Conservation (phyloP, 2,329 filamentous ascomycete species). For the Alternaria sp. region DNA sequence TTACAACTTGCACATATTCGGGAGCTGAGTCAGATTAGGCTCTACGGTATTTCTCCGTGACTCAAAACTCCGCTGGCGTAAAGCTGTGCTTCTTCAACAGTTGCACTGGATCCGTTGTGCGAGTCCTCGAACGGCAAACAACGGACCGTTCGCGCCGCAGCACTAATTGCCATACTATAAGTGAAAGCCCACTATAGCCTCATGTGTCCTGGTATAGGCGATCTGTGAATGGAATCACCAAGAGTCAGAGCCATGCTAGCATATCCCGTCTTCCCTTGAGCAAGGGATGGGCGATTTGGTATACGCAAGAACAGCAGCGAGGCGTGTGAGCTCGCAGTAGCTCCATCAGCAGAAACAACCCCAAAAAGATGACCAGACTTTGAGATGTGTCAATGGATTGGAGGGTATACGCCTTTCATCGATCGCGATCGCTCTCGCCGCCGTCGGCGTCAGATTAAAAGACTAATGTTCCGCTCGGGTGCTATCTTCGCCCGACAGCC, state of each 20-base stretch:
- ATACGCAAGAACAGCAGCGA: constrained; percentile 2
- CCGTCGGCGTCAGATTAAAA: neutral
- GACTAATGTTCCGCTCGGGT: constrained; percentile 10
- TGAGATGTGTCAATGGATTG: neutral
- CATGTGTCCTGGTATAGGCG: constrained; percentile 3
- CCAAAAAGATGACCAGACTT: neutral
- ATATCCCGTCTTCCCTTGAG: constrained; percentile 3
- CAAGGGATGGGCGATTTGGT: neutral
- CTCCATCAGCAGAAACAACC: neutral
- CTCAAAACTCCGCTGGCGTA: constrained; percentile 28
- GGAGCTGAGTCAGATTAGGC: constrained; percentile 11
- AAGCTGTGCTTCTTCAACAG: constrained; percentile 36
- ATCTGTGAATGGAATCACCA: neutral
- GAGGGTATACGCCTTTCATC: neutral
- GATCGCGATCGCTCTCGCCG: neutral
- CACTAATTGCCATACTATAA: constrained; percentile 13
- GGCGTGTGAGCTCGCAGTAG: constrained; percentile 3
- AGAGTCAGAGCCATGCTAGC: constrained; percentile 4
- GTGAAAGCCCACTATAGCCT: constrained; percentile 9
- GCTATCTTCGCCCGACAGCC: constrained; percentile 20
- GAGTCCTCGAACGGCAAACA: constrained; percentile 29
- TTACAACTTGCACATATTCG: constrained; percentile 3
- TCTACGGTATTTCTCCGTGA: constrained; percentile 9
- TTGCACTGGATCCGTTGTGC: constrained; percentile 43
- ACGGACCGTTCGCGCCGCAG: constrained; percentile 13